Conservation (phyloP, 2,329 filamentous ascomycete species). For the Didymella glomerata region DNA sequence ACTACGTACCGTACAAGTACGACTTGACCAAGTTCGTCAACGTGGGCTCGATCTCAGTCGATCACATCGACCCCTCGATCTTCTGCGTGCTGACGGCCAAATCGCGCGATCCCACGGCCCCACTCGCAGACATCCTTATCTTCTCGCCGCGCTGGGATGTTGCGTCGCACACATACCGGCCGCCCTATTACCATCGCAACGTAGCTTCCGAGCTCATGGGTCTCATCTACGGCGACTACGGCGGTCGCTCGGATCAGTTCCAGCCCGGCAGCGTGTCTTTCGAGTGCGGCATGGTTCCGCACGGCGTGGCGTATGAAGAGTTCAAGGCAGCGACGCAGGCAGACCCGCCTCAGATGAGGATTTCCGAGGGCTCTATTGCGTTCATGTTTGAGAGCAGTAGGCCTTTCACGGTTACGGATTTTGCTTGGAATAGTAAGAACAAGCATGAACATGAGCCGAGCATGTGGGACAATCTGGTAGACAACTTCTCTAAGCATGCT, state of each 20-base stretch:
- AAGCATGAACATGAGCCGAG: neutral
- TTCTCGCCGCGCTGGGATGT: slow-evolving; percentile 53
- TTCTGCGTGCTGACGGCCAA: slow-evolving; percentile 51
- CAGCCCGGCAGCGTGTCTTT: slow-evolving; percentile 34
- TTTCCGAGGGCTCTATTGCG: neutral
- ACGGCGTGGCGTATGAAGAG: slow-evolving; percentile 31
- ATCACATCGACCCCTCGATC: slow-evolving; percentile 52
- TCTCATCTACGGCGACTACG: slow-evolving; percentile 49
- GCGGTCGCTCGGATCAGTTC: slow-evolving; percentile 56
- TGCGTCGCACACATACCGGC: slow-evolving; percentile 50
- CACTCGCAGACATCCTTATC: slow-evolving; percentile 51
- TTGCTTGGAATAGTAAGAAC: neutral
- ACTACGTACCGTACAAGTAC: slow-evolving; percentile 62
- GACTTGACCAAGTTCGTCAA: slow-evolving; percentile 60
- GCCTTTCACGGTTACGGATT: neutral
- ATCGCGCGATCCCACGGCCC: slow-evolving; percentile 48
- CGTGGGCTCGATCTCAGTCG: slow-evolving; percentile 51
- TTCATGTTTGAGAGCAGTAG: neutral
- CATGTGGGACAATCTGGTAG: neutral
- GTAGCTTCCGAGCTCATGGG: slow-evolving; percentile 50
- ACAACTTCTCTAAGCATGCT: neutral
- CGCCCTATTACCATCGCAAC: slow-evolving; percentile 53
- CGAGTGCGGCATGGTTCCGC: slow-evolving; percentile 50
- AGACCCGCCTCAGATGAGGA: neutral
- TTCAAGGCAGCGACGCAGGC: neutral